Conservation (phyloP, 805 yeast genomes). For the Peterozyma toletana region DNA sequence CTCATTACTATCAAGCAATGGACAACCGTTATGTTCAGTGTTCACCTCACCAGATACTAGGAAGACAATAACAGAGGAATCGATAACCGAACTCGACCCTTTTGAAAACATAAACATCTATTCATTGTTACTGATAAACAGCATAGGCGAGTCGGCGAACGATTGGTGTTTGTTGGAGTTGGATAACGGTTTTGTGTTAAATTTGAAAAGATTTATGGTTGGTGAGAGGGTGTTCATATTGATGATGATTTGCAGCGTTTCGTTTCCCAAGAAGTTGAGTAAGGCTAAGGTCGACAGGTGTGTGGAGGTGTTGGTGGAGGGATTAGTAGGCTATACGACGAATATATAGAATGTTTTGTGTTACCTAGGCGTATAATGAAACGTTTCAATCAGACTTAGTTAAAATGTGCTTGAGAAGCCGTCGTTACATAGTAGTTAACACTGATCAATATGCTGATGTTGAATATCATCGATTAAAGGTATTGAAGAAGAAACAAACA, state of each 20-base stretch:
- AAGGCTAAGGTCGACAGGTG: constrained; percentile 16
- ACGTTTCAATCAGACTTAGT: no score
- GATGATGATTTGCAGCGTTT: constrained; percentile 18
- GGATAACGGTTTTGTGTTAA: constrained; percentile 11
- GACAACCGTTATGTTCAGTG: constrained; percentile 22
- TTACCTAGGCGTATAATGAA: no score
- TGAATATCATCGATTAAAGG: no score
- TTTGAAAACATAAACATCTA: constrained; percentile 21
- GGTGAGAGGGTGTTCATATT: constrained; percentile 14
- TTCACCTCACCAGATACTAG: background rate
- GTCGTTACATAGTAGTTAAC: no score
- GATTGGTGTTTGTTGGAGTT: constrained; percentile 20
- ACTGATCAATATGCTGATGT: no score
- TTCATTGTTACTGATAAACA: constrained; percentile 18
- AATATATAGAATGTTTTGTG: background rate
- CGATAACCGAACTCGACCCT: constrained; percentile 4
- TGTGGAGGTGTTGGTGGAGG: constrained; percentile 1
- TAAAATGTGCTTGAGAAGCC: no score
- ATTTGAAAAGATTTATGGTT: constrained; percentile 13
- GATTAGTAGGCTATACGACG: constrained; percentile 3
- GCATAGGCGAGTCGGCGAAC: constrained; percentile 16
- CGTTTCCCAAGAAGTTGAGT: constrained; percentile 23
- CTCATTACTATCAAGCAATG: constrained; percentile 20
- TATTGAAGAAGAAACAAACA: background rate
- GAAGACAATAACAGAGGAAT: background rate